Conservation (phyloP, 306 rosid species). For the Biancaea sappan region DNA sequence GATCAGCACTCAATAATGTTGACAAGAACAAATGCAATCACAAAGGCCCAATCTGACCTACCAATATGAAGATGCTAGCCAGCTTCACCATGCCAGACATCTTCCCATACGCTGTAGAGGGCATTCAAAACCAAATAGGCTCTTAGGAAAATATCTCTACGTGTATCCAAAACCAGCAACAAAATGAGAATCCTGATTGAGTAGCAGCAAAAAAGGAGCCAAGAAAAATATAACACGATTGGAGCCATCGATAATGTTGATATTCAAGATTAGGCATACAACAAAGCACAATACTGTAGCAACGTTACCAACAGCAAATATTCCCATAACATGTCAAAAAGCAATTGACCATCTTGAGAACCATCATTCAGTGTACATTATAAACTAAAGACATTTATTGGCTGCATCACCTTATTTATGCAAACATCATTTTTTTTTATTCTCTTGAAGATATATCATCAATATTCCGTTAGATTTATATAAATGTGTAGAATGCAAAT, state of each 20-base stretch:
- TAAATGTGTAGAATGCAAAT: slow-evolving; percentile 57
- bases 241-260: slow-evolving; percentile 89
- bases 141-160: slow-evolving; percentile 91
- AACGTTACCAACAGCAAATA: slow-evolving; percentile 92
- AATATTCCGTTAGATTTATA: slow-evolving; percentile 34
- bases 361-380: slow-evolving; percentile 65
- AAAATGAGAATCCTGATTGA: slow-evolving; percentile 97
- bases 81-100: slow-evolving; percentile 87
- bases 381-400: slow-evolving; percentile 14
- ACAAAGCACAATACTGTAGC: slow-evolving; percentile 95
- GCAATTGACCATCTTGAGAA: too few species aligned
- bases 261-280: slow-evolving; percentile 83
- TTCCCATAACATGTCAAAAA: too few species aligned
- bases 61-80: slow-evolving; percentile 99
- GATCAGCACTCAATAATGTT: too few species aligned
- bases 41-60: slow-evolving; percentile 97
- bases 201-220: slow-evolving; percentile 90
- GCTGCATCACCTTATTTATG: slow-evolving; percentile 40
- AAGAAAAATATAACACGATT: slow-evolving; percentile 92
- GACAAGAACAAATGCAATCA: too few species aligned
- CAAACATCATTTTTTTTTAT: slow-evolving; percentile 42
- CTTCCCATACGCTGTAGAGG: slow-evolving; percentile 86
- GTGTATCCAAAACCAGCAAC: slow-evolving; percentile 95
- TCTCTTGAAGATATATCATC: background rate
- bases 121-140: slow-evolving; percentile 76